Conservation (phyloP, 345 rosid species). For the Brassica carinata region DNA sequence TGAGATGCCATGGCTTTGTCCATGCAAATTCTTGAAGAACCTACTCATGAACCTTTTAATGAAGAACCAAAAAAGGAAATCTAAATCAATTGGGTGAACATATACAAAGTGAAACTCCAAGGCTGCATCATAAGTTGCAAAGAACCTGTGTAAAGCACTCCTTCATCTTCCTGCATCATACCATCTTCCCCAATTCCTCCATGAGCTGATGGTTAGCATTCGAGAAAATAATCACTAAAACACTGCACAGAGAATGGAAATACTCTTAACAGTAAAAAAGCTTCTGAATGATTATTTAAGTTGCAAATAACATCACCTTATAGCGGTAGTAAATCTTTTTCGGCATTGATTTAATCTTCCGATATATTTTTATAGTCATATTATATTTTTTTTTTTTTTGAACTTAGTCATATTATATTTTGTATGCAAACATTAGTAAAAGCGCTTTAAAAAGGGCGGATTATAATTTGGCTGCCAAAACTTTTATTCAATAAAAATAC, state of each 20-base stretch:
- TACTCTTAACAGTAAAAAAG: too few species aligned
- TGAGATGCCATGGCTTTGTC: constrained; percentile 92
- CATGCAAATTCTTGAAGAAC: constrained; percentile 82
- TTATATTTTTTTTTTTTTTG: too few species aligned
- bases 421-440: too few species aligned
- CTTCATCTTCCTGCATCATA: constrained; percentile 79
- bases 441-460: too few species aligned
- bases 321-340: too few species aligned
- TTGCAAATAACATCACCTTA: too few species aligned
- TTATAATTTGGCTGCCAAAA: too few species aligned
- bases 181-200: constrained; percentile 99
- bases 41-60: constrained; percentile 72
- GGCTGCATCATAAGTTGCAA: constrained; percentile 11
- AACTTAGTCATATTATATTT: too few species aligned
- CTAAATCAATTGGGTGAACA: constrained; percentile 10
- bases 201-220: constrained; percentile 56
- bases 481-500: too few species aligned
- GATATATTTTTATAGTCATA: too few species aligned
- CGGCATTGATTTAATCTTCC: too few species aligned
- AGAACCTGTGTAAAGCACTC: constrained; percentile 80
- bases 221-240: constrained; percentile 15
- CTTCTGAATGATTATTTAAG: too few species aligned
- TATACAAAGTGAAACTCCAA: not conserved
- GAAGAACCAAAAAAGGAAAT: constrained; percentile 23
- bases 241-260: not conserved